Evolutionary conservation across 345 rosid species (phyloP), one percentile per base, ranked within the genome.

Genomic region (Pistacia integerrima): DNA sequence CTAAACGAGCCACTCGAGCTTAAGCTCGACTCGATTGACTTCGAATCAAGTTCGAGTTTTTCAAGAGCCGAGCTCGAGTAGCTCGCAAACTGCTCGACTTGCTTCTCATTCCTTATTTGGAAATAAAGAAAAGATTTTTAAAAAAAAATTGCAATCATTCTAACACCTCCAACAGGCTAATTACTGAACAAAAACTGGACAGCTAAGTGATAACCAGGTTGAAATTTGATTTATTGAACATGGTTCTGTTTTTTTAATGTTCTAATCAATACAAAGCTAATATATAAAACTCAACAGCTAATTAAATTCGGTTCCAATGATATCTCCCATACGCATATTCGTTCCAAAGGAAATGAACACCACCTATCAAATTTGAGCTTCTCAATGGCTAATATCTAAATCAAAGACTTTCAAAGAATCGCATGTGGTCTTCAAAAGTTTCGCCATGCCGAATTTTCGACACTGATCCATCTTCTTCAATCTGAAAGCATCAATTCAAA

Each of bases 381-480:
- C 44, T 13, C 38, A 74, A 33, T 65, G 28, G 65, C 17, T n/a
- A 13, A 11, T 11, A 7, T 33, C 72, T 64, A 69, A 61, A 57
- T 88, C 80, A 93, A 25, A 93, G 94, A 64, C 90, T 91, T 62
- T 90, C 91, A 14, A 95, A 92, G 82, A 89, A 90, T 58, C 88
- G 88, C 80, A 93, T 64, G 82, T 93, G 94, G 80, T 89, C 98
- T 58, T 95, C 96, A 41, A 93, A 93, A 70, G 91, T 89, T 85
- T 95, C 99, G 3, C 84, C 97, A 3, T 88, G 99, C 60, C 98
- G 87, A 72, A 95, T 95, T 84, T 93, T 93, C 54, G 84, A 58
- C 67, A 95, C 85, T 0, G 90, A 87, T 35, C 97, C 97, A 85
- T 93, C 97, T 77, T 91, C 96, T 82, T 93, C 93, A 41, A 95